Evolutionary conservation across 2,329 filamentous ascomycete genomes (phyloP).

Genomic region (Ilyonectria sp.): DNA sequence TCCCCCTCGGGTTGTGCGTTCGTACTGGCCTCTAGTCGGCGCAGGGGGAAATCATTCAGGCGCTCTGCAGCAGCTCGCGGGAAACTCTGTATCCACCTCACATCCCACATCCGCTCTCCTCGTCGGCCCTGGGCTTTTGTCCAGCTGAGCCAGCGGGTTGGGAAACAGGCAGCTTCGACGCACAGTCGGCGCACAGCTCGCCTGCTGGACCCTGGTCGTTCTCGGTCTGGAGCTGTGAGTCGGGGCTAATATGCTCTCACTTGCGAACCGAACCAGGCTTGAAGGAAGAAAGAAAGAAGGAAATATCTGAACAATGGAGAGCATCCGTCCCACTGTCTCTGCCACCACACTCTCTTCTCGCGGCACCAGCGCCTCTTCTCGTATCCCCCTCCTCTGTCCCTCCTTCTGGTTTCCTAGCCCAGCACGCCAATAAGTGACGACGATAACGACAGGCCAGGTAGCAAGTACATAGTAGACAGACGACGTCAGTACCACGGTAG

Average conservation of each 20-base stretch:
- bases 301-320: not conserved
- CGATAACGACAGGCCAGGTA: not conserved
- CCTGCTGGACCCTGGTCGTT: slow-evolving; percentile 35
- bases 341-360: not conserved
- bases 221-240: slow-evolving; percentile 24
- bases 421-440: not conserved
- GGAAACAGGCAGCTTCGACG: slow-evolving; percentile 31
- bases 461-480: not conserved
- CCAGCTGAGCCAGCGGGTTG: slow-evolving; percentile 20
- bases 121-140: slow-evolving; percentile 1
- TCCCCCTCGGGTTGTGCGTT: slow-evolving; percentile 32
- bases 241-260: slow-evolving; percentile 19
- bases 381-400: not conserved
- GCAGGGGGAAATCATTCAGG: slow-evolving; percentile 43
- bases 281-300: slow-evolving; percentile 17
- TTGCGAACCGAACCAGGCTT: slow-evolving; percentile 18
- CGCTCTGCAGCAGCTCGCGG: slow-evolving; percentile 36
- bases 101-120: slow-evolving; percentile 8
- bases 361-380: not conserved
- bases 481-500: slow-evolving; percentile 5
- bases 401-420: not conserved
- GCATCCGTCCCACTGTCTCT: not conserved
- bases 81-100: slow-evolving; percentile 15
- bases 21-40: slow-evolving; percentile 27
- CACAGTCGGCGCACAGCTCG: slow-evolving; percentile 39